Percentiles rank a stretch among this genome's conserved stretches.
Conservation (phyloP, 163 green algal species). For the Scenedesmus sp. region DNA sequence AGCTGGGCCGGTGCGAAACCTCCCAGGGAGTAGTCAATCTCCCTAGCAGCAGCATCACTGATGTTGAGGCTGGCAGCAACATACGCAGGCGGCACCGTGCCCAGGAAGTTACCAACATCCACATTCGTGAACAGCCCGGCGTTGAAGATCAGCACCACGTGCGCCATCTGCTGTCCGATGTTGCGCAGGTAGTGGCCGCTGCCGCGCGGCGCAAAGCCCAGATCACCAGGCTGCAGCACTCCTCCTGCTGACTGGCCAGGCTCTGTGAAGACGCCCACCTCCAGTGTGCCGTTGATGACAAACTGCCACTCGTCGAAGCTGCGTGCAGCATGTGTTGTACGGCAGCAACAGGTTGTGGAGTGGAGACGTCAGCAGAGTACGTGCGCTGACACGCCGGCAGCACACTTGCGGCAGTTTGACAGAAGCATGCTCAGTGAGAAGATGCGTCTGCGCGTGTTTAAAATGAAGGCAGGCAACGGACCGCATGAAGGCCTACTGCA, state of each 20-base stretch:
- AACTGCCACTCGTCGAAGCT: constrained; percentile 50
- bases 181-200: constrained; percentile 51
- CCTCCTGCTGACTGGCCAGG: not conserved
- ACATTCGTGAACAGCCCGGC: constrained; percentile 36
- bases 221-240: constrained; percentile 5
- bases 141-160: constrained; percentile 52
- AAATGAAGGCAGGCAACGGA: too few species aligned
- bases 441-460: too few species aligned
- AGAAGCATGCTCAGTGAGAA: too few species aligned
- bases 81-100: constrained; percentile 1
- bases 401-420: too few species aligned
- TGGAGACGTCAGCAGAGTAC: not conserved
- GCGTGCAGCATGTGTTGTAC: not conserved
- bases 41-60: not conserved
- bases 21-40: not conserved
- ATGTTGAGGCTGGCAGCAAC: constrained; percentile 46
- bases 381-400: not conserved
- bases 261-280: constrained; percentile 27
- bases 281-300: constrained; percentile 43
- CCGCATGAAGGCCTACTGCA: too few species aligned
- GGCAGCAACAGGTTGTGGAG: not conserved
- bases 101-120: constrained; percentile 44
- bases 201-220: constrained; percentile 44
- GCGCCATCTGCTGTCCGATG: not conserved
- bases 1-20: constrained; percentile 30